phyloP scores from a whole-genome alignment of 305 asterid species.

The Solanum hybrid region DNA sequence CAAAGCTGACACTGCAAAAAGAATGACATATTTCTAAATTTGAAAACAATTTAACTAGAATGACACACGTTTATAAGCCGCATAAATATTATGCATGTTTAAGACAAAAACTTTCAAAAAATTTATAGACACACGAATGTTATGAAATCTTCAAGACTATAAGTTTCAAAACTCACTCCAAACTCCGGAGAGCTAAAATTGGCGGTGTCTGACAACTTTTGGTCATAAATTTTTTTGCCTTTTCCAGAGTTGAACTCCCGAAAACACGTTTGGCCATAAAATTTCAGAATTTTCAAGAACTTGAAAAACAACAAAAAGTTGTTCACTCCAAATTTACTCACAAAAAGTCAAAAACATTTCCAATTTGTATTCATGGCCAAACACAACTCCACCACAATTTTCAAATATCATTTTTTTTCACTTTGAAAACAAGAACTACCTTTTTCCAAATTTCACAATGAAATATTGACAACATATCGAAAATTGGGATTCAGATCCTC shows the following conservation, averaged over 20 bases:
- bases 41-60: background rate
- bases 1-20: conserved; percentile 28
- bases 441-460: background rate
- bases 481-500: background rate
- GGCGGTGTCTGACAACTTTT: background rate
- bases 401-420: background rate
- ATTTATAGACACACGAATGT: background rate
- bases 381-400: background rate
- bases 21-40: background rate
- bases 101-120: background rate
- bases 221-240: background rate
- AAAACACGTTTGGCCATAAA: background rate
- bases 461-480: background rate
- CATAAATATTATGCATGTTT: background rate
- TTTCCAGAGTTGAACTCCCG: background rate
- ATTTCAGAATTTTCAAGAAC: background rate
- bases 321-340: background rate
- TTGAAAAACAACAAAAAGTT: background rate
- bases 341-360: background rate
- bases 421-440: background rate
- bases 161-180: background rate
- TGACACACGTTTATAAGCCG: background rate
- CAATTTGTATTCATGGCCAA: background rate
- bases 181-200: background rate
- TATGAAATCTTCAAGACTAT: background rate